Base-by-base conservation (phyloP, 805 yeast species). In the Isabelozyma pseudorhagii region DNA sequence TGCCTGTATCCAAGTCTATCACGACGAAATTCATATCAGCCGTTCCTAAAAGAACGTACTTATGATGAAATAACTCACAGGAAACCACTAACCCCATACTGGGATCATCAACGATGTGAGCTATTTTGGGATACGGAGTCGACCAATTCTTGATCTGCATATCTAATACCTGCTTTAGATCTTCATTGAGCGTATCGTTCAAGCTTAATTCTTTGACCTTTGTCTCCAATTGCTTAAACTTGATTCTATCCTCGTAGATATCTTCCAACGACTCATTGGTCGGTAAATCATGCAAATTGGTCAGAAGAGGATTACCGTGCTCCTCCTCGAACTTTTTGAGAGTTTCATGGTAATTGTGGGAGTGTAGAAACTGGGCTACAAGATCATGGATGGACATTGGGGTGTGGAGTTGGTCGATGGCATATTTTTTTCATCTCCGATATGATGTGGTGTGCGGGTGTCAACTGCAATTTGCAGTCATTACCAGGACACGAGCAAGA, bases 311-410 rank as follows among this genome's bases (percentile, higher is more conserved):
- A 41, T 51, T 63, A 9, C 80, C 78, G 43, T 71, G 58, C 49
- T 81, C 84, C 13, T 56, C 52, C 53, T 82, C 78, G 44, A 85
- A 79, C 2, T 68, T 57, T n/a, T 63, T 59, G 11, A 84, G 63
- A 0, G 92, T 80, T 0, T 67, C 68, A 1, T 48, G 52, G 44
- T 73, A 75, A 0, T 81, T 79, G 28, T 81, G 72, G n/a, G 73
- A 66, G 28, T 72, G 62, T n/a, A 87, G 71, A 54, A 79, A 86
- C 29, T 82, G 81, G 0, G 88, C 90, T 10, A 87, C 71, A 31
- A 85, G 62, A 39, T 56, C 50, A 43, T 64, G 68, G 25, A 61
- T 59, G 11, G 63, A 52, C 65, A 57, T 60, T 38, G 40, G 17
- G 9, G 17, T 31, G 5, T 13, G 36, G 10, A 10, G 36, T 9